These are phyloP conservation scores for Bidens hawaiensis DNA, from an alignment of 140 eudicot genomes.

Conservation along the genomic window DNA sequence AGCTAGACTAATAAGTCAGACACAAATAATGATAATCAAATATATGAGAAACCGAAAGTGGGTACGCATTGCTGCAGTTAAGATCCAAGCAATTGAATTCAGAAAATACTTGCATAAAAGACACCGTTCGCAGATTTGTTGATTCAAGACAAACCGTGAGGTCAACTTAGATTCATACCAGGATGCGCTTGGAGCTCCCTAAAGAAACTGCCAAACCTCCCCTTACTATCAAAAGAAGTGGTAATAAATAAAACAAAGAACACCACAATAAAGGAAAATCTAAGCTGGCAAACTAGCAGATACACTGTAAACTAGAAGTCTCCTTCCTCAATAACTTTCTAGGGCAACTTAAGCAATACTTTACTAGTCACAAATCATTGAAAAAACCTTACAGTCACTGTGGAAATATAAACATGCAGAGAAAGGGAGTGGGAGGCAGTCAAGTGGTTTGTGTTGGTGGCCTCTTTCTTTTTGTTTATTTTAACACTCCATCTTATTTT, in stretches of 20 bases:
- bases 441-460: not conserved
- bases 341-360: not conserved
- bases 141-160: not conserved
- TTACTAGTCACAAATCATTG: not conserved
- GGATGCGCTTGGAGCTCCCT: not conserved
- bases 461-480: not conserved
- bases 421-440: not conserved
- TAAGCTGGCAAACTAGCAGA: constrained; percentile 10
- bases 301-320: constrained; percentile 4
- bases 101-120: not conserved
- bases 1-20: not conserved
- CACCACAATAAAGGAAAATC: not conserved
- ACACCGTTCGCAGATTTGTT: not conserved
- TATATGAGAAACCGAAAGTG: not conserved
- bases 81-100: not conserved
- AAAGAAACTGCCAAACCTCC: constrained; percentile 4
- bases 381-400: constrained; percentile 1
- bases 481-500: not conserved
- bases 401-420: not conserved
- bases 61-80: not conserved
- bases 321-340: constrained; percentile 1
- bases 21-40: not conserved
- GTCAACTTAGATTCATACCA: constrained; percentile 1
- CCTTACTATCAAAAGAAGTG: not conserved
- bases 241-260: not conserved